Percentiles rank a stretch among this genome's conserved stretches.
These are phyloP conservation scores for Domatiomyces catenatus DNA, from an alignment of 2,329 filamentous ascomycete genomes.

Conservation along the genomic window DNA sequence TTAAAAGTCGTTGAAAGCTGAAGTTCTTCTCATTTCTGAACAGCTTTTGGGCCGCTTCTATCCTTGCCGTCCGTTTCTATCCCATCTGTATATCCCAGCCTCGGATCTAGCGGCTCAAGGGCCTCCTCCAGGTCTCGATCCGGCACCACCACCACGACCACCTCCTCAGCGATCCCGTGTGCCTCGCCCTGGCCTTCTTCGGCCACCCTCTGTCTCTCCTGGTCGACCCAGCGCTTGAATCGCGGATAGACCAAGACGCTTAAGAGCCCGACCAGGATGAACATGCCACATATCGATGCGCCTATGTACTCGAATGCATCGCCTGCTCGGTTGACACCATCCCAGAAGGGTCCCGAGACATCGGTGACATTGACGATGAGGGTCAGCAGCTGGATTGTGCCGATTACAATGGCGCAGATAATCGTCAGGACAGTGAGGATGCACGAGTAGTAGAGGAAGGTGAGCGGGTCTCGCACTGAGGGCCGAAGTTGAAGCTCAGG, in stretches of 20 bases:
- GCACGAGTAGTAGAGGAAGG: slow-evolving; percentile 85
- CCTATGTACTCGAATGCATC: slow-evolving; percentile 79
- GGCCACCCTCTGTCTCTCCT: slow-evolving; percentile 9
- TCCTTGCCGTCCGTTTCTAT: background rate
- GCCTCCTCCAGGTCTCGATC: background rate
- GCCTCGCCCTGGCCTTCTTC: background rate
- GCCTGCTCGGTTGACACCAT: slow-evolving; percentile 59
- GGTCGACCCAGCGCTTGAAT: slow-evolving; percentile 52
- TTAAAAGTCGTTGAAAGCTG: too few relatives aligned
- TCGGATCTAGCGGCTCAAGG: background rate
- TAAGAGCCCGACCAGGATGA: slow-evolving; percentile 58
- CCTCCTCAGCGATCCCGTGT: background rate
- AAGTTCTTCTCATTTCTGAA: too few relatives aligned
- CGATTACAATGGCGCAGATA: slow-evolving; percentile 69
- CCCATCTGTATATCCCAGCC: background rate
- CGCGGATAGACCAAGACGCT: slow-evolving; percentile 64
- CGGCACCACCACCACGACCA: too few relatives aligned
- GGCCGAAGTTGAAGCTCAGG: slow-evolving; percentile 37
- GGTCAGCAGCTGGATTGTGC: slow-evolving; percentile 67
- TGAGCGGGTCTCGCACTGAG: slow-evolving; percentile 66
- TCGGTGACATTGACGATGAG: slow-evolving; percentile 57
- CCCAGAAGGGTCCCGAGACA: slow-evolving; percentile 60
- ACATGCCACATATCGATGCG: slow-evolving; percentile 70
- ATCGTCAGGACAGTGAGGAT: slow-evolving; percentile 74
- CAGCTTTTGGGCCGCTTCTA: background rate